phyloP scores from a whole-genome alignment of 352 stramenopile species.

The Thalassiosira pacifica region DNA sequence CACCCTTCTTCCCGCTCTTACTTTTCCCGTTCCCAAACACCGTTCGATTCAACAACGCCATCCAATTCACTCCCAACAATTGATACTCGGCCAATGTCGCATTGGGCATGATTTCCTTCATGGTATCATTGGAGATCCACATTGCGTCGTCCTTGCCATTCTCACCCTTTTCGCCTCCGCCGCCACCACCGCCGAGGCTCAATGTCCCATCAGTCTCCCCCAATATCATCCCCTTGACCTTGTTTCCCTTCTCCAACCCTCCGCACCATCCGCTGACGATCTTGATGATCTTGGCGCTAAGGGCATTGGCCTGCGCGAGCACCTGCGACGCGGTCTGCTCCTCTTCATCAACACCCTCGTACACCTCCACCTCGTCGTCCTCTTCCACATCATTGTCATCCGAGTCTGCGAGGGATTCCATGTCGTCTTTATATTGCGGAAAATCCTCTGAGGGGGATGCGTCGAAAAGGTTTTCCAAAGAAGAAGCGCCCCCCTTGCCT shows the following conservation, averaged over 20 bases:
- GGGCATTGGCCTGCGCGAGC: slow-evolving; percentile 71
- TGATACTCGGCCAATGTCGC: slow-evolving; percentile 89
- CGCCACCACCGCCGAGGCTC: slow-evolving; percentile 48
- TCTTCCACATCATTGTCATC: slow-evolving; percentile 57
- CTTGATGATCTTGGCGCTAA: slow-evolving; percentile 76
- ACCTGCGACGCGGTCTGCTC: slow-evolving; percentile 73
- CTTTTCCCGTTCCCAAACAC: slow-evolving; percentile 46
- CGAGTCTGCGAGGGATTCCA: slow-evolving; percentile 15
- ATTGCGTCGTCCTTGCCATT: slow-evolving; percentile 26
- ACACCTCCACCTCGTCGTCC: slow-evolving; percentile 59
- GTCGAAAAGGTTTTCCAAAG: not conserved
- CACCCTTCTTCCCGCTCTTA: slow-evolving; percentile 77
- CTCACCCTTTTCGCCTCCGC: slow-evolving; percentile 18
- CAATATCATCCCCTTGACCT: slow-evolving; percentile 37
- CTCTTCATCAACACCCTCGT: slow-evolving; percentile 64
- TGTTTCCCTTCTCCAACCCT: not conserved
- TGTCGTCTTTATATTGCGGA: slow-evolving; percentile 28
- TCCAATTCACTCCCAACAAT: slow-evolving; percentile 95
- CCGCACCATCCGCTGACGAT: slow-evolving; percentile 71
- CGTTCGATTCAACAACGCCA: slow-evolving; percentile 93
- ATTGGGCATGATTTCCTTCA: slow-evolving; percentile 69
- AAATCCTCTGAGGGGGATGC: not conserved
- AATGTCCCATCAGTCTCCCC: slow-evolving; percentile 73
- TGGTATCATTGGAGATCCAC: slow-evolving; percentile 76
- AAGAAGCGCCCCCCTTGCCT: no score